A percentile compares a stretch with the other conserved stretches of the same genome.
phyloP scores from a whole-genome alignment of 345 rosid species.

The Melastoma malabathricum region DNA sequence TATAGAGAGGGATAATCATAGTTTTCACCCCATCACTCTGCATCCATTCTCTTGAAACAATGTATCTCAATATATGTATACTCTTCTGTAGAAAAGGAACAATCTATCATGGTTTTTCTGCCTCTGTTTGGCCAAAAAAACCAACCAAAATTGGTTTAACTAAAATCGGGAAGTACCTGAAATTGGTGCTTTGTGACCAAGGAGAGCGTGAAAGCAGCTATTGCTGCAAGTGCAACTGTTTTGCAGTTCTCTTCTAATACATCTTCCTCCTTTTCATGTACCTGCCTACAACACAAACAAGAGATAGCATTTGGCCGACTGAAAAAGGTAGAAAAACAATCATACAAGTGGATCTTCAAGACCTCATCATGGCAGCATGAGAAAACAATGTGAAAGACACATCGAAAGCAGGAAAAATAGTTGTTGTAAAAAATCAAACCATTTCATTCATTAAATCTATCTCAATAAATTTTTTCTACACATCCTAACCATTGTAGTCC shows the following conservation, averaged over 20 bases:
- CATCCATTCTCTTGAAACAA: constrained; percentile 52
- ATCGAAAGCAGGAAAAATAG: no score
- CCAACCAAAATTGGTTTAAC: neutral
- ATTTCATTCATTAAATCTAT: no score
- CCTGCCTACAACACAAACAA: constrained; percentile 24
- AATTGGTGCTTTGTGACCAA: constrained; percentile 32
- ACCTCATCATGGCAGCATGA: no score
- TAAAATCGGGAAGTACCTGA: constrained; percentile 27
- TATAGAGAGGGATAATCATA: constrained; percentile 44
- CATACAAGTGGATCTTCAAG: no score
- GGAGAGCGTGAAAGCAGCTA: constrained; percentile 69
- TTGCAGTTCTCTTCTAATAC: constrained; percentile 32
- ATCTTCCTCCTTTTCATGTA: constrained; percentile 27
- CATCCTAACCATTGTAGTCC: no score
- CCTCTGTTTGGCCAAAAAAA: constrained; percentile 10
- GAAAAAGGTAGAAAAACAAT: no score
- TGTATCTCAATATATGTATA: constrained; percentile 26
- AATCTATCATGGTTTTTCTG: constrained; percentile 2
- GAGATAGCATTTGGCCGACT: constrained; percentile 7
- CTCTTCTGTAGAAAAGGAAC: constrained; percentile 47
- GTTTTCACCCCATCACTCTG: constrained; percentile 51
- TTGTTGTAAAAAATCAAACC: no score
- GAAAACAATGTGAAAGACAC: no score
- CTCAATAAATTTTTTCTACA: no score
- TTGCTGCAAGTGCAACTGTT: constrained; percentile 30